Percentiles rank a stretch among this genome's conserved stretches.
Evolutionary conservation across 2,329 filamentous ascomycete genomes (phyloP).

Genomic region (Akanthomyces muscarius): DNA sequence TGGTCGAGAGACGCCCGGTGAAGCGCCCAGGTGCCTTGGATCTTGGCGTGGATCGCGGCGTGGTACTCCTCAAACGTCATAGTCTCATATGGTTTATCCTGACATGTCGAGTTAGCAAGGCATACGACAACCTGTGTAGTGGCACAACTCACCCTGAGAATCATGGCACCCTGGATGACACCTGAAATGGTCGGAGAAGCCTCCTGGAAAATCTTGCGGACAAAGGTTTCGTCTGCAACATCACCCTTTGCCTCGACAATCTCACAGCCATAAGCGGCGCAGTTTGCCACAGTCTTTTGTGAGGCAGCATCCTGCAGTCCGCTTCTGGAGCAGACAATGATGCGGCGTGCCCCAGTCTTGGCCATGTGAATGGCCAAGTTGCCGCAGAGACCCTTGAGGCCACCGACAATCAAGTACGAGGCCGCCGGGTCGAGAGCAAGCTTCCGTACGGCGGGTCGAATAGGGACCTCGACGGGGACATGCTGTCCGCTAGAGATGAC

Average conservation of each 20-base stretch:
- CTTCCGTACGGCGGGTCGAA: not conserved
- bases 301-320: slow-evolving; percentile 20
- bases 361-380: slow-evolving; percentile 27
- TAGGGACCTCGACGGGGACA: not conserved
- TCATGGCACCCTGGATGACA: slow-evolving; percentile 37
- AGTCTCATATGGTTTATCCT: slow-evolving; percentile 17
- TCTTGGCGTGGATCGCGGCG: slow-evolving; percentile 26
- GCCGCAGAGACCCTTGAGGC: slow-evolving; percentile 27
- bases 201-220: slow-evolving; percentile 20
- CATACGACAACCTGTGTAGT: not conserved
- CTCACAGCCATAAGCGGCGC: slow-evolving; percentile 21
- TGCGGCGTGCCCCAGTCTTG: slow-evolving; percentile 25
- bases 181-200: slow-evolving; percentile 29
- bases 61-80: slow-evolving; percentile 33
- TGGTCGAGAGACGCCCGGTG: slow-evolving; percentile 21
- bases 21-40: slow-evolving; percentile 32
- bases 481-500: slow-evolving; percentile 14
- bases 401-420: slow-evolving; percentile 28
- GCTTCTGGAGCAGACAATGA: slow-evolving; percentile 27
- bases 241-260: slow-evolving; percentile 26
- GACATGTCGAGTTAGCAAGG: not conserved
- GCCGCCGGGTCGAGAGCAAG: slow-evolving; percentile 4
- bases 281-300: slow-evolving; percentile 19
- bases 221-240: slow-evolving; percentile 24
- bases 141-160: slow-evolving; percentile 20